Base-by-base conservation (phyloP, 2,329 filamentous ascomycete genomes). In the Trichoderma cornu-damae region DNA sequence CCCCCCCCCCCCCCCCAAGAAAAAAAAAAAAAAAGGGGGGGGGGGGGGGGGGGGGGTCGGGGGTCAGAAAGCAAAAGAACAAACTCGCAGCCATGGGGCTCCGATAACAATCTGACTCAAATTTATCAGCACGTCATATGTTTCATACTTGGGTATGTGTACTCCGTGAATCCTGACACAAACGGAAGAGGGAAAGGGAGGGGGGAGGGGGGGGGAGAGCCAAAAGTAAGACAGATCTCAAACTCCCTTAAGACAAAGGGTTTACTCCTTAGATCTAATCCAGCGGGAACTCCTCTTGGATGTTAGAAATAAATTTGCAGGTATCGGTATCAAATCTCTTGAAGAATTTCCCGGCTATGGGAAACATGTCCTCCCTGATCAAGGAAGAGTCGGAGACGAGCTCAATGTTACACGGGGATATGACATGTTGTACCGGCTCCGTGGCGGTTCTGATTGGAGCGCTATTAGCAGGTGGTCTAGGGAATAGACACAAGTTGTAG, bases 291-390 rank as follows among this genome's bases (percentile, higher is more conserved):
- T 92, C 85, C 64, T 95, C 89, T 64, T 74, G 73, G 30, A 82
- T 67, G 70, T 96, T 97, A 64, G 90, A 96, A 30, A 96, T 79
- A 73, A 97, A 99, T 3, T 73, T 77, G 63, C 83, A 83, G 0
- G 73, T 77, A 32, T 74, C 75, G 4, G 70, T 67, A 71, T 96
- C 89, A 78, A 91, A 97, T 40, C 90, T 79, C 71, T 90, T 95
- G 71, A 99, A 97, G 70, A 89, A 90, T 65, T 86, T 87, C 0
- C 94, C 94, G 3, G 91, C 90, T 63, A 89, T 72, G 44, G 78
- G 77, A 67, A 90, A 80, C 61, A 95, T 76, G 22, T 81, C 65
- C 3, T 80, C 73, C 0, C 81, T 78, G 2, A 87, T 77, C 63
- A 62, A 74, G 69, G 51, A 70, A 46, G 66, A 64, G 54, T 81